Conservation (phyloP, 371 early-diverging fungal species). For the Syncephalastrum racemosum region DNA sequence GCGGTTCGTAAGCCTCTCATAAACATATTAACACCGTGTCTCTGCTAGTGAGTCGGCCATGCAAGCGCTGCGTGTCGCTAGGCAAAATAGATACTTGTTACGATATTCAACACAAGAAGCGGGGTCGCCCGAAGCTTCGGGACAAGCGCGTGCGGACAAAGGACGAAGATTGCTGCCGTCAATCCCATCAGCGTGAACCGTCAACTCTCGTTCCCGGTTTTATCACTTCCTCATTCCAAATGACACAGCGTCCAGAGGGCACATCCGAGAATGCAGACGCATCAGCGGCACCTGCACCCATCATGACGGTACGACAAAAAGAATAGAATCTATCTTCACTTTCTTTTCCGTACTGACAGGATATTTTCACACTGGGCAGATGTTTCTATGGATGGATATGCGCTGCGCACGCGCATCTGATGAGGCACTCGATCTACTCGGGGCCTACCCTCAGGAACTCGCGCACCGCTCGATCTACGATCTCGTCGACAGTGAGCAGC, state of each 20-base stretch:
- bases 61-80: slow-evolving; percentile 74
- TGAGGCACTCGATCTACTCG: slow-evolving; percentile 53
- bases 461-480: slow-evolving; percentile 58
- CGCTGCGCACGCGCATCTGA: slow-evolving; percentile 60
- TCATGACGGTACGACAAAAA: slow-evolving; percentile 13
- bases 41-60: slow-evolving; percentile 48
- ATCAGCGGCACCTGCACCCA: neutral
- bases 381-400: slow-evolving; percentile 54
- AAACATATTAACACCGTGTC: too few species aligned
- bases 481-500: slow-evolving; percentile 46
- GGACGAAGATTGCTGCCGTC: neutral
- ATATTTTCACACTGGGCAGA: slow-evolving; percentile 2
- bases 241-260: slow-evolving; percentile 16
- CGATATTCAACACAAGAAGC: slow-evolving; percentile 80
- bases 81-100: slow-evolving; percentile 73
- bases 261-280: neutral
- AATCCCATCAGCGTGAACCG: neutral
- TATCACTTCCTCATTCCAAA: slow-evolving; percentile 11
- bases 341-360: neutral
- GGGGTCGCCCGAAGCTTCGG: slow-evolving; percentile 76
- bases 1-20: neutral
- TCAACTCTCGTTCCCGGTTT: slow-evolving; percentile 10
- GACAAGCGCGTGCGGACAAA: slow-evolving; percentile 33
- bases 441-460: slow-evolving; percentile 59
- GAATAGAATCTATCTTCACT: neutral